phyloP scores from a whole-genome alignment of 257 asterid genomes.

The Marsdenia floribunda region DNA sequence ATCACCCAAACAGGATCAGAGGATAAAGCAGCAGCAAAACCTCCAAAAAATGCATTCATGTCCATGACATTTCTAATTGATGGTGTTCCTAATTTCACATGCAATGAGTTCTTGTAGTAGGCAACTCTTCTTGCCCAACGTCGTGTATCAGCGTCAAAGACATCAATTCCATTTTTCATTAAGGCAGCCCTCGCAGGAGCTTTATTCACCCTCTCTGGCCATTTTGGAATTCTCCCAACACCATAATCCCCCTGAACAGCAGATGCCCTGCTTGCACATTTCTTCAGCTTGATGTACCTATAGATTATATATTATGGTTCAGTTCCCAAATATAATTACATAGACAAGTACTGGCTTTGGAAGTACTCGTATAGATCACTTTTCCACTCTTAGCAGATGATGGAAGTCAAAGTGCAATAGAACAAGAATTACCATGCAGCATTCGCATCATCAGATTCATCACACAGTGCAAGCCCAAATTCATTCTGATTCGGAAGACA shows the following conservation, averaged over 20 bases:
- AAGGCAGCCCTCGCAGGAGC: conserved; percentile 74
- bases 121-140: conserved; percentile 76
- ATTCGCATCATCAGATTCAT: conserved; percentile 70
- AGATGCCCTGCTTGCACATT: conserved; percentile 69
- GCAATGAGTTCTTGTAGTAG: conserved; percentile 69
- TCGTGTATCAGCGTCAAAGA: conserved; percentile 78
- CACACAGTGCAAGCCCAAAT: conserved; percentile 64
- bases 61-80: conserved; percentile 91
- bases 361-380: background rate
- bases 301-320: conserved; percentile 16
- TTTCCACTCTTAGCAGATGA: background rate
- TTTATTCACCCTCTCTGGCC: conserved; percentile 72
- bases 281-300: conserved; percentile 85
- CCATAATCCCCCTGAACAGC: conserved; percentile 58
- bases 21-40: conserved; percentile 79
- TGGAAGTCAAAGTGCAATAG: conserved; percentile 4
- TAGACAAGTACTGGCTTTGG: conserved; percentile 3
- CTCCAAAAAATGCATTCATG: conserved; percentile 95
- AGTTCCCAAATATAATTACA: conserved; percentile 4
- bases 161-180: conserved; percentile 59
- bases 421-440: conserved; percentile 61
- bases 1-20: conserved; percentile 96
- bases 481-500: conserved; percentile 80
- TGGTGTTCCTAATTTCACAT: conserved; percentile 73
- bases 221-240: conserved; percentile 69